Conservation (phyloP, 192 early-diverging fungal species). For the Coemansia guatemalensis region DNA sequence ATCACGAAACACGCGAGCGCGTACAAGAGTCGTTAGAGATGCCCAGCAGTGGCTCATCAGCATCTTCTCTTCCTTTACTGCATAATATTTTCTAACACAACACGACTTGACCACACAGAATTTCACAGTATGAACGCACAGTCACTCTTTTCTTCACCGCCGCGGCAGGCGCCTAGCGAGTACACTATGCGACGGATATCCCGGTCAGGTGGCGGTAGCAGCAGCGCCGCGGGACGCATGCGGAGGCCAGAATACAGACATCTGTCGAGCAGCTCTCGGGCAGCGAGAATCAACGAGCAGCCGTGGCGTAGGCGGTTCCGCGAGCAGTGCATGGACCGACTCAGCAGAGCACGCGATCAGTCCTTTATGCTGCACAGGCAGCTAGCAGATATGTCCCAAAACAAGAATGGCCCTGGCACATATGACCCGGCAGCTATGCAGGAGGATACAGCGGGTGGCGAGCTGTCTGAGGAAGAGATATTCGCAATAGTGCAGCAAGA, state of each 20-base stretch:
- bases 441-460: neutral
- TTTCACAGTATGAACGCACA: conserved; percentile 14
- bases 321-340: conserved; percentile 40
- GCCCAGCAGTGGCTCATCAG: neutral
- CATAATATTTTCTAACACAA: neutral
- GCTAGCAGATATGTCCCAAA: conserved; percentile 10
- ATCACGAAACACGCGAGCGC: neutral
- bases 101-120: neutral
- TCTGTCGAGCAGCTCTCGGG: conserved; percentile 35
- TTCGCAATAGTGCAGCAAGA: conserved; percentile 43
- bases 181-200: conserved; percentile 24
- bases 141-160: conserved; percentile 39
- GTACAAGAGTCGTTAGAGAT: neutral
- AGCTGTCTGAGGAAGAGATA: conserved; percentile 39
- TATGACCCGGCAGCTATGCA: neutral
- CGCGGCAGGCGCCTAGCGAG: conserved; percentile 18
- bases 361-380: conserved; percentile 42
- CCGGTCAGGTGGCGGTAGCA: conserved; percentile 29
- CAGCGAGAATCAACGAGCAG: conserved; percentile 27
- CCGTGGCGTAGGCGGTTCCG: conserved; percentile 48
- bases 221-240: neutral
- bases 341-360: conserved; percentile 35
- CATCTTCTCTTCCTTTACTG: neutral
- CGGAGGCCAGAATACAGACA: conserved; percentile 34
- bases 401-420: neutral